Percentiles rank a stretch among this genome's conserved stretches.
phyloP scores from a whole-genome alignment of 1,284 basidiomycete species.

The Cystobasidium pallidum region DNA sequence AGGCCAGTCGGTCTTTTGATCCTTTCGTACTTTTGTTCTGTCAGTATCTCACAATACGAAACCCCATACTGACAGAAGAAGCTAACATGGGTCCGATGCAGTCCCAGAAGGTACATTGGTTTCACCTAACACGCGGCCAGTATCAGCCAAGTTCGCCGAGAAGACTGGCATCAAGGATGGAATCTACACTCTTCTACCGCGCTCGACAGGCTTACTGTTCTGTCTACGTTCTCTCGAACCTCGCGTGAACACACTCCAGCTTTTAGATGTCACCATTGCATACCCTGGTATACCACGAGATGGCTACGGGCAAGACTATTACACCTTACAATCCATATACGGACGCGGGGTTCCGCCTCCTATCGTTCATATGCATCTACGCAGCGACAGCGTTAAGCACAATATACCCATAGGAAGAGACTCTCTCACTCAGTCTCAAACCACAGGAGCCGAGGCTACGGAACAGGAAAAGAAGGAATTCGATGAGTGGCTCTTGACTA shows the following conservation, averaged over 20 bases:
- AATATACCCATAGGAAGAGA: constrained; percentile 42
- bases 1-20: constrained; percentile 18
- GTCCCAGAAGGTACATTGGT: constrained; percentile 90
- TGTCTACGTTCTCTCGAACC: constrained; percentile 78
- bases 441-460: constrained; percentile 59
- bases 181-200: constrained; percentile 76
- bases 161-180: constrained; percentile 78
- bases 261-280: constrained; percentile 57
- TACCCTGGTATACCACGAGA: constrained; percentile 47
- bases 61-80: too few species aligned
- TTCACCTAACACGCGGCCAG: constrained; percentile 75
- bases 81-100: too few species aligned
- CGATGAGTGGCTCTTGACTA: constrained; percentile 75
- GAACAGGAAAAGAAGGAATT: constrained; percentile 71
- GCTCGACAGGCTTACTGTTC: constrained; percentile 86
- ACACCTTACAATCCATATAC: constrained; percentile 87
- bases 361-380: constrained; percentile 79
- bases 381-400: constrained; percentile 67
- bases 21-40: constrained; percentile 80
- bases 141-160: constrained; percentile 80
- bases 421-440: background rate
- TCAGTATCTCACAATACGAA: too few species aligned
- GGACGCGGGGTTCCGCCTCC: constrained; percentile 80
- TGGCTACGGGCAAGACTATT: constrained; percentile 76
- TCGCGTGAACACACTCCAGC: constrained; percentile 72